A percentile compares a stretch with the other conserved stretches of the same genome.
Conservation (phyloP, 495 filamentous ascomycete species). For the Xylaria bambusicola region DNA sequence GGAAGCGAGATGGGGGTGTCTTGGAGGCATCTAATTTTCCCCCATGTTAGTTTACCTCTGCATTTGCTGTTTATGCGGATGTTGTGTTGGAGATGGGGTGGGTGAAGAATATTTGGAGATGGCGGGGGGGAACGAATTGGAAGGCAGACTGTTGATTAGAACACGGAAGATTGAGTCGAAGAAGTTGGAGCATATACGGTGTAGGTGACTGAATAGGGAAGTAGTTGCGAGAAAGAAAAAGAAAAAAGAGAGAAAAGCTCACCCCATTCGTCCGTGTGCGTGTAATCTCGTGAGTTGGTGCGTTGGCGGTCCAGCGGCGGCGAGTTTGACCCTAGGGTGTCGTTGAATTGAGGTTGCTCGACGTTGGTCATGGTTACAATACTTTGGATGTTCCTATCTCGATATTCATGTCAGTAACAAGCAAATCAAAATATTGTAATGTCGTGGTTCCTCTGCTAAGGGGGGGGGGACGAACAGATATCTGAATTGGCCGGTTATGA, state of each 20-base stretch:
- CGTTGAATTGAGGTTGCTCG: constrained; percentile 22
- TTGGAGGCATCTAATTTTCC: constrained; percentile 55
- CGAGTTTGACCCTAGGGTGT: constrained; percentile 19
- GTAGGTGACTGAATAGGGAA: not conserved
- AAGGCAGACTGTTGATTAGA: not conserved
- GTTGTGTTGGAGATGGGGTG: not conserved
- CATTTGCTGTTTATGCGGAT: no score
- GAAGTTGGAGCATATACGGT: not conserved
- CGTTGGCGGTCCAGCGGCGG: constrained; percentile 21
- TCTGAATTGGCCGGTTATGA: not conserved
- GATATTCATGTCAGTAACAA: no score
- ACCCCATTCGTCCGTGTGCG: constrained; percentile 47
- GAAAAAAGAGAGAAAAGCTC: constrained; percentile 21
- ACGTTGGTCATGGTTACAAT: constrained; percentile 23
- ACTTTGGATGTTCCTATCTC: not conserved
- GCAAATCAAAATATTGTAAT: no score
- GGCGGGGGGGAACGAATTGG: not conserved
- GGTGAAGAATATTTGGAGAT: no score
- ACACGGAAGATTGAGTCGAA: not conserved
- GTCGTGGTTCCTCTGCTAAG: no score
- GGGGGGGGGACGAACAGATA: not conserved
- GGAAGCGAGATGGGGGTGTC: constrained; percentile 62
- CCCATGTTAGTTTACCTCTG: constrained; percentile 19
- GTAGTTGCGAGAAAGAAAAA: no score
- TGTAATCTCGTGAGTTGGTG: constrained; percentile 30